phyloP scores from a whole-genome alignment of 1,284 basidiomycete species.

The Sanghuangporus sanghuang region DNA sequence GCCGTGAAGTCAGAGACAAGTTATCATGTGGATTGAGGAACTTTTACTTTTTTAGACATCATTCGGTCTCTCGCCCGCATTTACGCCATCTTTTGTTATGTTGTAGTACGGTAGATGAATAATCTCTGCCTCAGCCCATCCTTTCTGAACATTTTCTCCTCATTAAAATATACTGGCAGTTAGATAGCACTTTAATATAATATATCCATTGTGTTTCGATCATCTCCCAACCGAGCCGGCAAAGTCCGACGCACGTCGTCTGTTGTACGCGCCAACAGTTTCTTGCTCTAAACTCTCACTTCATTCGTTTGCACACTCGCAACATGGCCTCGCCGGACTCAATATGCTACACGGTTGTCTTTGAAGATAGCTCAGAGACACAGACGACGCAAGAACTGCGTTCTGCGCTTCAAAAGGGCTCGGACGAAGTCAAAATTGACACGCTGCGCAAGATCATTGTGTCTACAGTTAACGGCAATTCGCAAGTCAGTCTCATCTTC shows the following conservation, averaged over 20 bases:
- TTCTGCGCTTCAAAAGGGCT: constrained; percentile 86
- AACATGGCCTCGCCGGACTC: constrained; percentile 39
- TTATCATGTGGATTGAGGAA: too few species aligned
- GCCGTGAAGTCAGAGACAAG: too few species aligned
- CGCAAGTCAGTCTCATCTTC: constrained; percentile 47
- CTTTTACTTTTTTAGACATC: too few species aligned
- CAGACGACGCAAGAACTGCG: constrained; percentile 85
- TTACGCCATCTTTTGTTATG: too few species aligned
- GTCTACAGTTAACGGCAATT: constrained; percentile 93
- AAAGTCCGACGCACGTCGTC: not conserved
- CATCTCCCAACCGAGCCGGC: not conserved
- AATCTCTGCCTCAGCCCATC: too few species aligned
- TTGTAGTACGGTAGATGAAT: too few species aligned
- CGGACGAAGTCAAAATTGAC: constrained; percentile 97
- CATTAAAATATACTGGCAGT: too few species aligned
- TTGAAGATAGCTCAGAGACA: constrained; percentile 72
- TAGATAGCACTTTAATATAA: not conserved
- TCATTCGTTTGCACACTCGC: not conserved
- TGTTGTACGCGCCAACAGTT: not conserved
- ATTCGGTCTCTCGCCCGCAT: too few species aligned
- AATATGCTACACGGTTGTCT: constrained; percentile 81
- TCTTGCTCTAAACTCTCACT: not conserved
- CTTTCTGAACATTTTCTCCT: too few species aligned
- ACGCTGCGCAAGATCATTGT: constrained; percentile 95
- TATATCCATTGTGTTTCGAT: not conserved